phyloP scores from a whole-genome alignment of 768 basidiomycete species.

The Tylopilus sp. region DNA sequence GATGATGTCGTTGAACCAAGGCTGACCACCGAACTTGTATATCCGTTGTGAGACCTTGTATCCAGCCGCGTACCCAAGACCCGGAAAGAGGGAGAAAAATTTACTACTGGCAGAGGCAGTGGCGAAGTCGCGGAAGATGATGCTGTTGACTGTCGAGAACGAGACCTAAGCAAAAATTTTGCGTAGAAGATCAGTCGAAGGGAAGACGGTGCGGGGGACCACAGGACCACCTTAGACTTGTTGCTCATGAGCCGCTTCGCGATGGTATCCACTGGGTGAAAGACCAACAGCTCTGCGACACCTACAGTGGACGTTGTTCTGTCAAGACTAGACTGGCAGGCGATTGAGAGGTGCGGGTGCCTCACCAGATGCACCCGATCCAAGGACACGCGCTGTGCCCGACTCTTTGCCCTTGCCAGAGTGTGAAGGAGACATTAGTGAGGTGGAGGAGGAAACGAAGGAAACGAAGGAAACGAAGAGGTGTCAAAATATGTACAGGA shows the following conservation, averaged over 20 bases:
- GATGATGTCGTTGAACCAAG: slow-evolving; percentile 94
- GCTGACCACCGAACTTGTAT: slow-evolving; percentile 99
- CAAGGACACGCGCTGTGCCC: slow-evolving; percentile 83
- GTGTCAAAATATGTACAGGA: slow-evolving; percentile 7
- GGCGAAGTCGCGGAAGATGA: slow-evolving; percentile 88
- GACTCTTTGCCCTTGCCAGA: slow-evolving; percentile 69
- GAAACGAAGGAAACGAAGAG: background rate
- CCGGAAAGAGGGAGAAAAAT: slow-evolving; percentile 93
- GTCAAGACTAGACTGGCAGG: background rate
- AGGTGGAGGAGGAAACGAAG: background rate
- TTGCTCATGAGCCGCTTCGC: slow-evolving; percentile 99
- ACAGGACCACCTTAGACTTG: slow-evolving; percentile 64
- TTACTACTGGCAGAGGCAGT: slow-evolving; percentile 60
- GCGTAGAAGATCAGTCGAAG: background rate
- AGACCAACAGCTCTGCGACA: slow-evolving; percentile 90
- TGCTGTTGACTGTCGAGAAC: slow-evolving; percentile 55
- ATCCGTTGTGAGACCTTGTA: slow-evolving; percentile 94
- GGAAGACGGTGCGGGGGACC: background rate
- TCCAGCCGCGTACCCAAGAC: slow-evolving; percentile 95
- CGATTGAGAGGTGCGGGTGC: background rate
- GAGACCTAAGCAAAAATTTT: slow-evolving; percentile 47
- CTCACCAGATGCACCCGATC: slow-evolving; percentile 87
- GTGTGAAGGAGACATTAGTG: slow-evolving; percentile 45
- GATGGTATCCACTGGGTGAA: slow-evolving; percentile 95
- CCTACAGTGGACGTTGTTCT: slow-evolving; percentile 41